These are phyloP conservation scores for Saccharomyces jurei DNA, from an alignment of 805 yeast species.

Conservation along the genomic window DNA sequence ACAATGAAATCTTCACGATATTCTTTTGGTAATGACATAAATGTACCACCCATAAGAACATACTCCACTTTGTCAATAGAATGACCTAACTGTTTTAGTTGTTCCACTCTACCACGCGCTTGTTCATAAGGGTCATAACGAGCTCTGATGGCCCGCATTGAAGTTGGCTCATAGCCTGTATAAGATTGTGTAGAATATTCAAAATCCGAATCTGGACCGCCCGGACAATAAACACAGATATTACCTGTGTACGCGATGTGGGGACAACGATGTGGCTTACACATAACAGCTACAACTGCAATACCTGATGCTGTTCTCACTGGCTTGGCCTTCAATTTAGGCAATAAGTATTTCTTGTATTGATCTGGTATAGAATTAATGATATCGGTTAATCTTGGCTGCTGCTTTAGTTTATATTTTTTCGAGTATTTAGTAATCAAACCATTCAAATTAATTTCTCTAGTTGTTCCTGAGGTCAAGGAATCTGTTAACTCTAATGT, in stretches of 20 bases:
- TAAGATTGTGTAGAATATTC: slow-evolving; percentile 97
- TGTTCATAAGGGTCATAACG: slow-evolving; percentile 98
- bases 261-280: slow-evolving; percentile 98
- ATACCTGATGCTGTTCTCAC: slow-evolving; percentile 98
- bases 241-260: slow-evolving; percentile 98
- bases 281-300: slow-evolving; percentile 98
- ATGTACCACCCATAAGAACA: slow-evolving; percentile 98
- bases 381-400: slow-evolving; percentile 91
- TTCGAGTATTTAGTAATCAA: slow-evolving; percentile 77
- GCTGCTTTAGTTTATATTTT: slow-evolving; percentile 82
- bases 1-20: slow-evolving; percentile 86
- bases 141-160: slow-evolving; percentile 98
- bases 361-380: slow-evolving; percentile 94
- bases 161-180: slow-evolving; percentile 97
- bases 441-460: slow-evolving; percentile 74
- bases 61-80: slow-evolving; percentile 96
- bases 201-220: slow-evolving; percentile 97
- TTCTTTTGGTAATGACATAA: slow-evolving; percentile 86
- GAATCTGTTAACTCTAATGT: slow-evolving; percentile 78
- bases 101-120: slow-evolving; percentile 95
- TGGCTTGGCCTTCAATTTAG: slow-evolving; percentile 95
- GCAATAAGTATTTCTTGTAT: slow-evolving; percentile 81
- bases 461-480: slow-evolving; percentile 44
- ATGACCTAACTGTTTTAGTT: slow-evolving; percentile 89
- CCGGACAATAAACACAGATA: slow-evolving; percentile 97